phyloP scores from a whole-genome alignment of 306 rosid genomes.

The Begonia fuchsioides region DNA sequence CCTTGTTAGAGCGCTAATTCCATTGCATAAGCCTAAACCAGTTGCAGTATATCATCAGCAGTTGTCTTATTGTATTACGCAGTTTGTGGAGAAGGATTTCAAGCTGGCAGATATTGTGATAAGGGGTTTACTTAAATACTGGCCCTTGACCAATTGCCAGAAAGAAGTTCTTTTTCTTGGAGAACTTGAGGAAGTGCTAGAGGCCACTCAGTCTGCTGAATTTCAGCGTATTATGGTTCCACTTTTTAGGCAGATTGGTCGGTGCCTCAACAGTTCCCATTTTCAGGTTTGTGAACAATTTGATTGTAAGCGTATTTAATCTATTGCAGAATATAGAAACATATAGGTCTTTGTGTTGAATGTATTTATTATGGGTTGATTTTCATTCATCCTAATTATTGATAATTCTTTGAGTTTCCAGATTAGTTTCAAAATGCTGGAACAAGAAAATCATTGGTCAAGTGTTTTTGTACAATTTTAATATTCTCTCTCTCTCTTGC shows the following conservation, averaged over 20 bases:
- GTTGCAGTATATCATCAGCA: conserved; percentile 33
- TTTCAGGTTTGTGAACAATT: conserved; percentile 36
- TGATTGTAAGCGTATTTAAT: neutral
- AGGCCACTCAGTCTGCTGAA: conserved; percentile 31
- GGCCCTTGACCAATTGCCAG: conserved; percentile 62
- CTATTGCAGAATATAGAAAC: neutral
- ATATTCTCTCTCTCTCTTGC: neutral
- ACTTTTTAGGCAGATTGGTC: conserved; percentile 50
- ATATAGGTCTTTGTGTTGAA: no score
- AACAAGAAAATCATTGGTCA: neutral
- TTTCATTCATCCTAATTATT: neutral
- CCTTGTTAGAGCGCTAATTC: conserved; percentile 43
- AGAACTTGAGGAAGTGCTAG: conserved; percentile 51
- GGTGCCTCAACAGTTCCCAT: conserved; percentile 60
- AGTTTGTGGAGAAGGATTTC: conserved; percentile 58
- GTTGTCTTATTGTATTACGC: conserved; percentile 43
- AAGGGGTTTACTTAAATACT: conserved; percentile 50
- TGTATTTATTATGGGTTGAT: neutral
- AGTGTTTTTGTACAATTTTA: no score
- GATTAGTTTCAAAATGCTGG: neutral
- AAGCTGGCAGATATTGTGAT: conserved; percentile 54
- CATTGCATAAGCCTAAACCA: conserved; percentile 50
- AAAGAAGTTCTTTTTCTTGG: conserved; percentile 64
- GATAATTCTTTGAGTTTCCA: neutral
- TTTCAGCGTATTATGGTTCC: conserved; percentile 29